Percentiles rank a stretch among this genome's conserved stretches.
These are phyloP conservation scores for Diaporthe citriasiana DNA, from an alignment of 2,329 filamentous ascomycete species.

Conservation along the genomic window DNA sequence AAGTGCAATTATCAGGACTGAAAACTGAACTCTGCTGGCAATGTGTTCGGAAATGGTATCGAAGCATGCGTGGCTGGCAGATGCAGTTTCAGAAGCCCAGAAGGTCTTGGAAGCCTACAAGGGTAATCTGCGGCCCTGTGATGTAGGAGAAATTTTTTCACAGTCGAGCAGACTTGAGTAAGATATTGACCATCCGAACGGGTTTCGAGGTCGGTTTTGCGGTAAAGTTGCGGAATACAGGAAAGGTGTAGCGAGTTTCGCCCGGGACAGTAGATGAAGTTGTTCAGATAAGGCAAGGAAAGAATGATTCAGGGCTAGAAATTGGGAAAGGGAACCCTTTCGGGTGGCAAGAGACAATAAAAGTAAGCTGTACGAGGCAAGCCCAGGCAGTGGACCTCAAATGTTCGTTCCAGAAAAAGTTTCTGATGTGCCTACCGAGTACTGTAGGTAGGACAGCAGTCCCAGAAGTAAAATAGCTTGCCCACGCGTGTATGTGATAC, in stretches of 20 bases:
- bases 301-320: too few species aligned
- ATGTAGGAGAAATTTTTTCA: neutral
- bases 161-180: neutral
- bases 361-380: neutral
- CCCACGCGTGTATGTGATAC: neutral
- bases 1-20: neutral
- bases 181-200: neutral
- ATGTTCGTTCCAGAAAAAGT: too few species aligned
- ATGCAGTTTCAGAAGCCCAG: neutral
- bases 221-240: too few species aligned
- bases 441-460: neutral
- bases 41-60: neutral
- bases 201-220: too few species aligned
- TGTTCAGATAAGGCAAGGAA: neutral
- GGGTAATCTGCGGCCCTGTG: neutral
- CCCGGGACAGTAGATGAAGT: neutral
- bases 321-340: neutral
- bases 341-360: neutral
- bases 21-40: neutral
- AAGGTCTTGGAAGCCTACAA: too few species aligned
- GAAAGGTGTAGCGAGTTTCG: neutral
- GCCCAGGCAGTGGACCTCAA: too few species aligned
- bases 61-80: neutral
- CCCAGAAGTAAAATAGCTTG: neutral
- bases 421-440: neutral